Conservation (phyloP, 1,139 yeast genomes). For the Petasospora rhodanensis region DNA sequence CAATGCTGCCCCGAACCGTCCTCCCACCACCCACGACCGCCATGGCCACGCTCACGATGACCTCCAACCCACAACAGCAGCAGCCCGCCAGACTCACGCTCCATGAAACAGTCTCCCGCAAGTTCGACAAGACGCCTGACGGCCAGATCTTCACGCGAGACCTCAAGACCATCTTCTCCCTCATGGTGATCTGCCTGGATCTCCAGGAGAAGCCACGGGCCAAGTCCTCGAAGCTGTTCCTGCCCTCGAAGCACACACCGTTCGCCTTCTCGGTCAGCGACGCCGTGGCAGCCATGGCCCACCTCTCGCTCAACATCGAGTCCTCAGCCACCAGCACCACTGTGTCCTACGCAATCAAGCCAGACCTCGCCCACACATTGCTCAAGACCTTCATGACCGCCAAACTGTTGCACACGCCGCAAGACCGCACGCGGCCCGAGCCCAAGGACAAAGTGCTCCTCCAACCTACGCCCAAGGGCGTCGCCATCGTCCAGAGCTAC, state of each 20-base stretch:
- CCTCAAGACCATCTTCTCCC: slow-evolving; percentile 51
- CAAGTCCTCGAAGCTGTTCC: slow-evolving; percentile 24
- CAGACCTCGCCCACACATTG: slow-evolving; percentile 46
- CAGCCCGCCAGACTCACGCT: slow-evolving; percentile 24
- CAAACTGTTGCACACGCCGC: slow-evolving; percentile 70
- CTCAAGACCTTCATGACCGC: slow-evolving; percentile 59
- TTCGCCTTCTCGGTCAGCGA: slow-evolving; percentile 50
- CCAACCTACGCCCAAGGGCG: slow-evolving; percentile 93
- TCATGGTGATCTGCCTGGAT: slow-evolving; percentile 46
- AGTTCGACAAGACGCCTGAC: slow-evolving; percentile 43
- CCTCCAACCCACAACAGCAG: slow-evolving; percentile 2
- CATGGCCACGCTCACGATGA: not conserved
- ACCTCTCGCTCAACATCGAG: slow-evolving; percentile 45
- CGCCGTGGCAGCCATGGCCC: slow-evolving; percentile 50
- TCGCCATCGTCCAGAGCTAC: slow-evolving; percentile 60
- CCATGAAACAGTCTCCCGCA: slow-evolving; percentile 40
- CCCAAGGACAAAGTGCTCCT: slow-evolving; percentile 41
- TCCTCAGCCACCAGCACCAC: slow-evolving; percentile 50
- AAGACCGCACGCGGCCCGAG: slow-evolving; percentile 57
- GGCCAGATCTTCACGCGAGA: slow-evolving; percentile 54
- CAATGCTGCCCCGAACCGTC: too few species aligned
- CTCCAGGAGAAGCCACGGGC: slow-evolving; percentile 30
- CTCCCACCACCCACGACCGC: not conserved
- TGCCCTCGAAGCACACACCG: slow-evolving; percentile 30
- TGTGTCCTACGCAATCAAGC: slow-evolving; percentile 55